Percentiles rank a stretch among this genome's conserved stretches.
Evolutionary conservation across 805 yeast species (phyloP).

Genomic region (Kuraishia molischiana): DNA sequence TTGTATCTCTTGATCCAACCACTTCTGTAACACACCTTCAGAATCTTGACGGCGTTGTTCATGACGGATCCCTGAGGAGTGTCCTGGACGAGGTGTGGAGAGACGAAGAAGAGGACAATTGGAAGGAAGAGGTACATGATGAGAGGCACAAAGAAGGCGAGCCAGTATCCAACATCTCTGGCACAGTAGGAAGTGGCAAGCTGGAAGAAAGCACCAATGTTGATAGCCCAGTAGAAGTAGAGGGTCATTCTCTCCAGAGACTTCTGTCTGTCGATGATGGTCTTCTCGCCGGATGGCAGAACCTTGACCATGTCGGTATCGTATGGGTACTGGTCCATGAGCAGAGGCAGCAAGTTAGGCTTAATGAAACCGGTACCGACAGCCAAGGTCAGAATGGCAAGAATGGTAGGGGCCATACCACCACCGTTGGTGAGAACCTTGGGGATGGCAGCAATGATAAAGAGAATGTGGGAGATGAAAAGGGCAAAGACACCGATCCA

Average conservation of each 20-base stretch:
- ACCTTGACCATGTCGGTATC: constrained; percentile 49
- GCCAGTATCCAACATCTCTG: constrained; percentile 43
- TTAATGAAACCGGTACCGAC: constrained; percentile 45
- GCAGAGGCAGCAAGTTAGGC: constrained; percentile 39
- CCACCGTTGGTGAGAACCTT: constrained; percentile 28
- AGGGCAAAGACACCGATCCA: constrained; percentile 40
- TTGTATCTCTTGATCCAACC: constrained; percentile 30
- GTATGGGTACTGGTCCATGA: constrained; percentile 56
- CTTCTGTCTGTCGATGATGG: constrained; percentile 40
- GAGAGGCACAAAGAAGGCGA: constrained; percentile 45
- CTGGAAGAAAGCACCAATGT: constrained; percentile 43
- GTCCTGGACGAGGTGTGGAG: constrained; percentile 18
- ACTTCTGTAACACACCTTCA: constrained; percentile 30
- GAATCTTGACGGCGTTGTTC: constrained; percentile 29
- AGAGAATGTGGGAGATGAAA: constrained; percentile 34
- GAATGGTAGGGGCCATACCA: constrained; percentile 29
- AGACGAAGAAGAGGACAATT: constrained; percentile 25
- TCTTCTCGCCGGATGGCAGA: constrained; percentile 48
- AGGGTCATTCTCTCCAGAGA: constrained; percentile 28
- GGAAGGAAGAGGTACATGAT: constrained; percentile 45
- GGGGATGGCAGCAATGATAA: constrained; percentile 40
- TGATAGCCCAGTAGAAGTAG: constrained; percentile 45
- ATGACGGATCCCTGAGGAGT: constrained; percentile 37
- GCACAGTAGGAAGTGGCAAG: constrained; percentile 43
- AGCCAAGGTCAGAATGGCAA: constrained; percentile 29